Evolutionary conservation across 331 rosid genomes (phyloP).

Genomic region (Prunus yedoensis): DNA sequence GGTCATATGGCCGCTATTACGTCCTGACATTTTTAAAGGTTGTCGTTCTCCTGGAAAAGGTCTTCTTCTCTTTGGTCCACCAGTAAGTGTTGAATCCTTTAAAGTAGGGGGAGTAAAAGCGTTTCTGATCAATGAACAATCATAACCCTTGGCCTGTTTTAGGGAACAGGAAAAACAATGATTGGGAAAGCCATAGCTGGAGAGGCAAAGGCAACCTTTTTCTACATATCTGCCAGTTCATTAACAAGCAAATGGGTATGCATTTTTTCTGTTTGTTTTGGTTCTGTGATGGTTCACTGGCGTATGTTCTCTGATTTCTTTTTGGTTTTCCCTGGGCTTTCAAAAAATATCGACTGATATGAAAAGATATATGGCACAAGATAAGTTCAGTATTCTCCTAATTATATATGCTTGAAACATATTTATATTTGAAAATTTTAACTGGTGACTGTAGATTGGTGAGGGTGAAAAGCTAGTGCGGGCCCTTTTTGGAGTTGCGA

Average conservation of each 20-base stretch:
- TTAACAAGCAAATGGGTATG: constrained; percentile 98
- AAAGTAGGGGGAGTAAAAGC: constrained; percentile 6
- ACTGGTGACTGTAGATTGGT: constrained; percentile 66
- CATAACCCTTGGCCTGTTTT: constrained; percentile 27
- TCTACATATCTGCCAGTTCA: constrained; percentile 96
- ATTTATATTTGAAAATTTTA: constrained; percentile 15
- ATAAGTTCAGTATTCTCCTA: neutral
- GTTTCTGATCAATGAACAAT: constrained; percentile 22
- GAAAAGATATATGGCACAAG: neutral
- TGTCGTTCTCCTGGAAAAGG: constrained; percentile 98
- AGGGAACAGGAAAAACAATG: constrained; percentile 99
- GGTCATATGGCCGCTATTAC: constrained; percentile 87
- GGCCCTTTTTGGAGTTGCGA: constrained; percentile 93
- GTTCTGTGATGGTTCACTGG: constrained; percentile 9
- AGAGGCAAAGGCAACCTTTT: constrained; percentile 97
- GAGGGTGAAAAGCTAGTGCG: constrained; percentile 97
- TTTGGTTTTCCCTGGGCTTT: neutral
- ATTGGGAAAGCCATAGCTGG: constrained; percentile 99
- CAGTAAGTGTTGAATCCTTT: constrained; percentile 55
- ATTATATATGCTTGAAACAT: neutral
- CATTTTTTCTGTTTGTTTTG: constrained; percentile 21
- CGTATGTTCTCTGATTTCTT: neutral
- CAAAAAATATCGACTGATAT: neutral
- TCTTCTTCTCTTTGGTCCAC: constrained; percentile 96
- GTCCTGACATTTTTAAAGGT: constrained; percentile 88